Percentiles rank a stretch among this genome's conserved stretches.
These are phyloP conservation scores for Cryptococcus neoformans DNA, from an alignment of 1,284 basidiomycete genomes.

Conservation along the genomic window DNA sequence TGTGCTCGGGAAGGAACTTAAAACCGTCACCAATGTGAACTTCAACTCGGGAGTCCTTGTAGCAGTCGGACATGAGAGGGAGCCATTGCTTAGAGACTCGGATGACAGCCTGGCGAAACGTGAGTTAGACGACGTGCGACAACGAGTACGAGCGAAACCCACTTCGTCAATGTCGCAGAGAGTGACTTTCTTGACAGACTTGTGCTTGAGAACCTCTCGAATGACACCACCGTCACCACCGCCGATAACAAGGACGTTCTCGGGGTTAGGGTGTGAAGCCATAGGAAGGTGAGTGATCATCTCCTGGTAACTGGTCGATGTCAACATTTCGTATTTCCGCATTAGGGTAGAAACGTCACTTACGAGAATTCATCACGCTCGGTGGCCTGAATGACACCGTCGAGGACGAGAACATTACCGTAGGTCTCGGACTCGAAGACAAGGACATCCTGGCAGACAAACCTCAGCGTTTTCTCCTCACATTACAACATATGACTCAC, in stretches of 20 bases:
- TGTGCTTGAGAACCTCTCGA: conserved; percentile 95
- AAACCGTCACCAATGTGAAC: conserved; percentile 96
- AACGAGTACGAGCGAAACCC: conserved; percentile 12
- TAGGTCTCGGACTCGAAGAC: conserved; percentile 93
- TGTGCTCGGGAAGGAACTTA: conserved; percentile 90
- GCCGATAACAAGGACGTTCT: conserved; percentile 93
- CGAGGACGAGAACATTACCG: conserved; percentile 94
- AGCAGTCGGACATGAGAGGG: conserved; percentile 87
- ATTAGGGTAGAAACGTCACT: conserved; percentile 41
- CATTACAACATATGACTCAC: conserved; percentile 13
- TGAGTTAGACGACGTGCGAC: not conserved
- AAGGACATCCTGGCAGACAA: conserved; percentile 75
- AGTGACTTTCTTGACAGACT: conserved; percentile 84
- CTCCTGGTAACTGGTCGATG: conserved; percentile 80
- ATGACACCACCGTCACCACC: conserved; percentile 97
- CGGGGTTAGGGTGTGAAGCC: conserved; percentile 91
- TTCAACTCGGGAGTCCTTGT: conserved; percentile 77
- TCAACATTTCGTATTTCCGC: not conserved
- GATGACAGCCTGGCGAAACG: conserved; percentile 70
- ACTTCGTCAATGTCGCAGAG: conserved; percentile 99
- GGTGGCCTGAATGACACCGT: conserved; percentile 94
- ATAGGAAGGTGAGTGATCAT: conserved; percentile 98
- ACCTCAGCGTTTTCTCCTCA: conserved; percentile 16
- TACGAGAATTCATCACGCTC: conserved; percentile 98
- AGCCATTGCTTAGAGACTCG: conserved; percentile 92